These are phyloP conservation scores for Ogataea pignaliae DNA, from an alignment of 805 yeast genomes.

Conservation along the genomic window DNA sequence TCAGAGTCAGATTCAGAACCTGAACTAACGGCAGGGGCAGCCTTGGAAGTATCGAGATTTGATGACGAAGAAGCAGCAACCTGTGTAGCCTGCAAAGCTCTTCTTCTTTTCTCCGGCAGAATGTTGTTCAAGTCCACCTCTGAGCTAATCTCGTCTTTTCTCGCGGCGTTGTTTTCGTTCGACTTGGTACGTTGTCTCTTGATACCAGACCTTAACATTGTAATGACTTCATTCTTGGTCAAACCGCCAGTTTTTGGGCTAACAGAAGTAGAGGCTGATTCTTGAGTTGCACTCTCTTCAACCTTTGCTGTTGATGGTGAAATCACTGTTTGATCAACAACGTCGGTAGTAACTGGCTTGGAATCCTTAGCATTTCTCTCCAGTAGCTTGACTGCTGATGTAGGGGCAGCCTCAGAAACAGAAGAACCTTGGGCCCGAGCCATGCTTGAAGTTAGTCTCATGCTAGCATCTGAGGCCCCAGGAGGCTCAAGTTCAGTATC, in stretches of 20 bases:
- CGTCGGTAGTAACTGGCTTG: too few species aligned
- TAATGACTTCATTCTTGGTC: neutral
- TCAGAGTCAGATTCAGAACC: conserved; percentile 11
- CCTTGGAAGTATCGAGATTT: conserved; percentile 5
- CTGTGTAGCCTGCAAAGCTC: conserved; percentile 2
- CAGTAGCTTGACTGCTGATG: too few species aligned
- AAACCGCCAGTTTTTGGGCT: neutral
- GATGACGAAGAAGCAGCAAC: neutral
- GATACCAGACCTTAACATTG: too few species aligned
- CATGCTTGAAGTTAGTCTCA: too few species aligned
- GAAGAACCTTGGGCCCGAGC: too few species aligned
- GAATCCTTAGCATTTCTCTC: too few species aligned
- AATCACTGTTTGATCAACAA: too few species aligned
- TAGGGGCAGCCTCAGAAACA: too few species aligned
- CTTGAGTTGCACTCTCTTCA: neutral
- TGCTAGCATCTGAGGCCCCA: too few species aligned
- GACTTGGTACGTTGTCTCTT: conserved; percentile 26
- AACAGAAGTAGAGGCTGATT: neutral
- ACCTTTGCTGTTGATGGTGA: conserved; percentile 2
- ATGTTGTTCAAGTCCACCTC: conserved; percentile 23
- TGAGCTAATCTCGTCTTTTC: conserved; percentile 23
- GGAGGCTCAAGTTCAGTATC: too few species aligned
- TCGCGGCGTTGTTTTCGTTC: conserved; percentile 19
- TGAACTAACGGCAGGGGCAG: conserved; percentile 7
- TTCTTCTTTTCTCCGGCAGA: conserved; percentile 11